Percentiles rank a stretch among this genome's conserved stretches.
Evolutionary conservation across 1,284 basidiomycete species (phyloP).

Genomic region (Cryptococcus sp.): DNA sequence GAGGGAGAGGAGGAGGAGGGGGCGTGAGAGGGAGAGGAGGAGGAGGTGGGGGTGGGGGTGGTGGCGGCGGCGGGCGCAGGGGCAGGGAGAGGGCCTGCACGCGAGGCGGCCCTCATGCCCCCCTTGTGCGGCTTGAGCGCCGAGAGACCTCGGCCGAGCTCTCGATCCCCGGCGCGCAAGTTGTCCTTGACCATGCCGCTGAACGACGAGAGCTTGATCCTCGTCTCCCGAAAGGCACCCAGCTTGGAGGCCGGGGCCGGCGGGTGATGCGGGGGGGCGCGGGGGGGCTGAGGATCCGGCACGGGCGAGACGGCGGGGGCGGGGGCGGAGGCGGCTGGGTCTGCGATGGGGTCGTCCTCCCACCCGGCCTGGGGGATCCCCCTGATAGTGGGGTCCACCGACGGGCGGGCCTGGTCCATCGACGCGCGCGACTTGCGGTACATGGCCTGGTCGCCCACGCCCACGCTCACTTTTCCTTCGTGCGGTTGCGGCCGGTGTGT

Average conservation of each 20-base stretch:
- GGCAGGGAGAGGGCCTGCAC: not conserved
- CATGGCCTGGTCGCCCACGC: not conserved
- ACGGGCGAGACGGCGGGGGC: too few relatives aligned
- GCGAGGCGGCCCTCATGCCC: not conserved
- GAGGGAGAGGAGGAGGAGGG: not conserved
- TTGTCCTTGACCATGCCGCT: conserved; percentile 7
- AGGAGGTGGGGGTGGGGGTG: not conserved
- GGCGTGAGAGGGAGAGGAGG: not conserved
- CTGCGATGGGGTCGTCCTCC: conserved; percentile 18
- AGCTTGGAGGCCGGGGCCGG: not conserved
- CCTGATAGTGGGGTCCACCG: conserved; percentile 17
- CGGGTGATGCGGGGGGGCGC: too few relatives aligned
- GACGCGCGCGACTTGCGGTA: not conserved
- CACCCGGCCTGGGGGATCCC: conserved; percentile 28
- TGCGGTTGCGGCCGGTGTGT: not conserved
- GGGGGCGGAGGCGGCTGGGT: too few relatives aligned
- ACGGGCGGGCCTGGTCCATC: conserved; percentile 6
- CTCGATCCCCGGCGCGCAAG: not conserved
- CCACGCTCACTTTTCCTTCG: too few relatives aligned
- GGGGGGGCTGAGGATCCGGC: too few relatives aligned
- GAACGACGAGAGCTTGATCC: conserved; percentile 10
- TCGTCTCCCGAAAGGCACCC: conserved; percentile 8
- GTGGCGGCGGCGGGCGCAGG: not conserved
- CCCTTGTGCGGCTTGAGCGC: conserved; percentile 2
- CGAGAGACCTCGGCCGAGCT: not conserved